Evolutionary conservation across 2,329 filamentous ascomycete genomes (phyloP).

Genomic region (Arthrobotrys musiformis): DNA sequence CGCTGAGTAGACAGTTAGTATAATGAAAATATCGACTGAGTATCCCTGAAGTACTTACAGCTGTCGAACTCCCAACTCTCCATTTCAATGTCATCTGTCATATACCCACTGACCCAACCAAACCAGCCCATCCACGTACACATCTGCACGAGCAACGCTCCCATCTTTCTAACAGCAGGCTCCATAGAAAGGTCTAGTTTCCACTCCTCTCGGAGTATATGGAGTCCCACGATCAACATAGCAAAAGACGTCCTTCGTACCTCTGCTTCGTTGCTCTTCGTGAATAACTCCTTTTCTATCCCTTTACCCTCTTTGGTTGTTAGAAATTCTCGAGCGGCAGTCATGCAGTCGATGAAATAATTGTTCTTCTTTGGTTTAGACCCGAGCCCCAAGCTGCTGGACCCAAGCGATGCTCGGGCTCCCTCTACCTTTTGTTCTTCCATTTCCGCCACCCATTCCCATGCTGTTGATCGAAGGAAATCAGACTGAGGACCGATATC

Average conservation of each 20-base stretch:
- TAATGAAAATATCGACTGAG: background rate
- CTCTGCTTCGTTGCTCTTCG: conserved; percentile 68
- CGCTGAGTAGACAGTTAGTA: conserved; percentile 54
- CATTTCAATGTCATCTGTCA: conserved; percentile 70
- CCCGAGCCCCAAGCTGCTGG: conserved; percentile 2
- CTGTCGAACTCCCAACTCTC: conserved; percentile 70
- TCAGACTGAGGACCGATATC: conserved; percentile 59
- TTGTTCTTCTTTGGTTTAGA: conserved; percentile 60
- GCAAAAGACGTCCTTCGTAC: conserved; percentile 71
- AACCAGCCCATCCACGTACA: conserved; percentile 82
- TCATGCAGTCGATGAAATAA: conserved; percentile 66
- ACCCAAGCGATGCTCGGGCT: conserved; percentile 17
- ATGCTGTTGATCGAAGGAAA: conserved; percentile 70
- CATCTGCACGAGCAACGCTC: conserved; percentile 82
- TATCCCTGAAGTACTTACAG: conserved; percentile 61
- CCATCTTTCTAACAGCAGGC: conserved; percentile 69
- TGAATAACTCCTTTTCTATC: conserved; percentile 74
- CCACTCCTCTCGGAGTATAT: conserved; percentile 87
- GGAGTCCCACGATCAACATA: conserved; percentile 77
- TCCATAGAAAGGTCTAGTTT: conserved; percentile 76
- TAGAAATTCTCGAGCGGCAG: conserved; percentile 74
- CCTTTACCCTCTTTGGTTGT: conserved; percentile 69
- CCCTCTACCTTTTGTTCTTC: conserved; percentile 62
- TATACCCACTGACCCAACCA: conserved; percentile 72
- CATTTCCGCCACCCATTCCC: conserved; percentile 77